Percentiles rank a stretch among this genome's conserved stretches.
Evolutionary conservation across 768 basidiomycete species (phyloP).

Genomic region (Mrakia gelida): DNA sequence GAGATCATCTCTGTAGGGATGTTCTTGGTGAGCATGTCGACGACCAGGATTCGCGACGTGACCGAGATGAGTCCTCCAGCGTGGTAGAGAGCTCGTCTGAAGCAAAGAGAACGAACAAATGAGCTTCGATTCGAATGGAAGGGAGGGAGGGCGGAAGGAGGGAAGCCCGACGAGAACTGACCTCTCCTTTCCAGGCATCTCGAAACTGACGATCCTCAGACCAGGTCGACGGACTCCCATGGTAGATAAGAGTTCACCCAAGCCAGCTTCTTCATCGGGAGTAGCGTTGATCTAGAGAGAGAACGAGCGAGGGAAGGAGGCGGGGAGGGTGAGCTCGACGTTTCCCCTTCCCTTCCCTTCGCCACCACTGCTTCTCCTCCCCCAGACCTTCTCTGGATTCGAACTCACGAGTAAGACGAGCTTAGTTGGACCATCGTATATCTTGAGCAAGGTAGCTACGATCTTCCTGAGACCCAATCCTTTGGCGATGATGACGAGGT

Average conservation of each 20-base stretch:
- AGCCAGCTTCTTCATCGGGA: conserved; percentile 80
- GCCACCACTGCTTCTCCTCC: background rate
- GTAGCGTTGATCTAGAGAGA: conserved; percentile 44
- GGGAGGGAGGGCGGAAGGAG: background rate
- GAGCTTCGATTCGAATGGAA: conserved; percentile 3
- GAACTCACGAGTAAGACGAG: conserved; percentile 63
- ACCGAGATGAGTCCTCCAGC: conserved; percentile 84
- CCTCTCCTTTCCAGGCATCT: conserved; percentile 75
- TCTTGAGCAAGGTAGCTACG: conserved; percentile 80
- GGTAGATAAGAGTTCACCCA: conserved; percentile 86
- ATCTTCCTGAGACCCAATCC: conserved; percentile 83
- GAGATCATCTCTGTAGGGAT: conserved; percentile 81
- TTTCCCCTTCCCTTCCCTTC: conserved; percentile 50
- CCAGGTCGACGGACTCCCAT: conserved; percentile 88
- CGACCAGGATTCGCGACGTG: conserved; percentile 88
- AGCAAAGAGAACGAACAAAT: conserved; percentile 8
- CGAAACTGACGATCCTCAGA: conserved; percentile 73
- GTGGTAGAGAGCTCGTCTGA: conserved; percentile 57
- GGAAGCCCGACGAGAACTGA: conserved; percentile 44
- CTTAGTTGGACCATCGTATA: conserved; percentile 80
- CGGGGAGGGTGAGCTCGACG: conserved; percentile 10
- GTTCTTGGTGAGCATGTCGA: conserved; percentile 81
- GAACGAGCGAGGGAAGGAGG: background rate
- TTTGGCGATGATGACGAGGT: conserved; percentile 68
- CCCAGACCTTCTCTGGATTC: background rate